Percentiles rank a stretch among this genome's conserved stretches.
Evolutionary conservation across 306 rosid species (phyloP).

Genomic region (Castanospermum australe): DNA sequence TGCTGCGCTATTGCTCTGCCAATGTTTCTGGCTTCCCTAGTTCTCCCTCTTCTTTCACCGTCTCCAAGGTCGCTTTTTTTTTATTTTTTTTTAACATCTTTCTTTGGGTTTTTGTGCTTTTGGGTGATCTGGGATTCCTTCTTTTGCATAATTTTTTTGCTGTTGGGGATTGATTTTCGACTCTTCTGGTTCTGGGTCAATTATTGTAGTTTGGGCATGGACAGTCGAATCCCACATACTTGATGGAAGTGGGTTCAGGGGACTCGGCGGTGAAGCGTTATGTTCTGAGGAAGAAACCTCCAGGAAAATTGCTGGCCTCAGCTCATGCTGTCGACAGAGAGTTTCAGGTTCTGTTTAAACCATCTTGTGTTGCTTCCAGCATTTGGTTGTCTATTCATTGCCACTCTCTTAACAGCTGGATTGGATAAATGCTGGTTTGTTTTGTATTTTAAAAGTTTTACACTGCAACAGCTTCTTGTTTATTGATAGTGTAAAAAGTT

Average conservation of each 20-base stretch:
- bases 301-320: constrained; percentile 73
- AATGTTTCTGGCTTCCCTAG: constrained; percentile 69
- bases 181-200: not conserved
- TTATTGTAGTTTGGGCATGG: constrained; percentile 85
- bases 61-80: constrained; percentile 60
- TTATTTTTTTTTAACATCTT: not conserved
- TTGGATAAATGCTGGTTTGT: not conserved
- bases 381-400: not conserved
- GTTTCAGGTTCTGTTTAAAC: constrained; percentile 59
- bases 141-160: not conserved
- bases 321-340: constrained; percentile 99
- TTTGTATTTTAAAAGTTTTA: constrained; percentile 4
- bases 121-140: not conserved
- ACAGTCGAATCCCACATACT: constrained; percentile 91
- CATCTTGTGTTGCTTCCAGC: not conserved
- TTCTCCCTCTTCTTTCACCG: constrained; percentile 53
- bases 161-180: not conserved
- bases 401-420: too few relatives aligned
- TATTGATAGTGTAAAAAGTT: not conserved
- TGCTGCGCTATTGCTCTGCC: constrained; percentile 65
- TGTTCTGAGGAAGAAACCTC: constrained; percentile 91
- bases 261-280: constrained; percentile 52
- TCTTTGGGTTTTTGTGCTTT: not conserved
- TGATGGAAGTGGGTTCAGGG: constrained; percentile 58
- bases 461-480: too few relatives aligned